Percentiles rank a stretch among this genome's conserved stretches.
Evolutionary conservation across 129 eudicot species (phyloP).

Genomic region (Solidago caesia): DNA sequence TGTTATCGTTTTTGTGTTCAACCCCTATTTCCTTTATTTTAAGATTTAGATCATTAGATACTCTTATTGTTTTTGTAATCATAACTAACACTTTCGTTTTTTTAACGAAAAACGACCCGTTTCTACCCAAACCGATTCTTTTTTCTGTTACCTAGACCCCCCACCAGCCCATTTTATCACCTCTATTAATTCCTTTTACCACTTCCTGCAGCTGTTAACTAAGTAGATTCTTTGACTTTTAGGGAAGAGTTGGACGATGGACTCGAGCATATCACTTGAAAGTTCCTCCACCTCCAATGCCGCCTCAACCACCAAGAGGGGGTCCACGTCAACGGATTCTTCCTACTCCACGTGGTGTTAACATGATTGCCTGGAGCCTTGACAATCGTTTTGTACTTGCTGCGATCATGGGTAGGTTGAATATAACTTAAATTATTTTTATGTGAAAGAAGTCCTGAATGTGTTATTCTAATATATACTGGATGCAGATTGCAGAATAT

Average conservation of each 20-base stretch:
- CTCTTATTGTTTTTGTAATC: too few relatives aligned
- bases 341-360: constrained; percentile 98
- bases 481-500: constrained; percentile 92
- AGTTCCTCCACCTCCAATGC: constrained; percentile 15
- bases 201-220: background rate
- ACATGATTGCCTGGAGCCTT: constrained; percentile 97
- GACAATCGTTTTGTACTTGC: constrained; percentile 99
- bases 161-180: background rate
- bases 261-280: constrained; percentile 57
- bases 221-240: constrained; percentile 21
- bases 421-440: constrained; percentile 13
- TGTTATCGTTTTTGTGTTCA: background rate
- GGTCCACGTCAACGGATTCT: constrained; percentile 12
- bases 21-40: background rate
- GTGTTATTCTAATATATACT: constrained; percentile 19
- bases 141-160: too few relatives aligned
- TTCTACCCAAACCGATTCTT: too few relatives aligned
- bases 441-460: constrained; percentile 22
- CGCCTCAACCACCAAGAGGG: constrained; percentile 17
- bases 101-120: too few relatives aligned
- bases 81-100: too few relatives aligned
- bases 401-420: constrained; percentile 89
- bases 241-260: constrained; percentile 97
- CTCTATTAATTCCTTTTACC: background rate
- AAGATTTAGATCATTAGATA: background rate